Percentiles rank a stretch among this genome's conserved stretches.
Evolutionary conservation across 2,329 filamentous ascomycete species (phyloP).

Genomic region (Trichoderma pleuroti): DNA sequence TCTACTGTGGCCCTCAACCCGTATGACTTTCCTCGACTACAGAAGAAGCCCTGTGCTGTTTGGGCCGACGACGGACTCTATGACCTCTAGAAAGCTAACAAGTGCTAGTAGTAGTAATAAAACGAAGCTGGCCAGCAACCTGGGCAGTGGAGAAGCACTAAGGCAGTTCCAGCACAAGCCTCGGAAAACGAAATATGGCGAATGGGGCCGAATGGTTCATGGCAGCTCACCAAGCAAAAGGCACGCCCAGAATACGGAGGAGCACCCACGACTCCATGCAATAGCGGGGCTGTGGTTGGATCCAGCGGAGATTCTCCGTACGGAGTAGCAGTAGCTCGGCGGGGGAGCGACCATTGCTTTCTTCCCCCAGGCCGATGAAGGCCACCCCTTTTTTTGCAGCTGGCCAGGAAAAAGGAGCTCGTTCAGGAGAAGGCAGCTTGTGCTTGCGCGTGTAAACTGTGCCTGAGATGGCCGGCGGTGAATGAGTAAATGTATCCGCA

Average conservation of each 20-base stretch:
- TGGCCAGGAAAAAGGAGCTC: background rate
- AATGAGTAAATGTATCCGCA: background rate
- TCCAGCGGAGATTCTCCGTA: constrained; percentile 12
- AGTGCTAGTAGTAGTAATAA: constrained; percentile 12
- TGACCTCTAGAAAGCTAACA: background rate
- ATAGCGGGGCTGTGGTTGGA: background rate
- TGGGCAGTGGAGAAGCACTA: constrained; percentile 7
- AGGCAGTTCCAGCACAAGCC: constrained; percentile 6
- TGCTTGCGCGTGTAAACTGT: background rate
- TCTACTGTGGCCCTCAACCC: background rate
- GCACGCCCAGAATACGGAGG: background rate
- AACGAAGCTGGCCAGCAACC: background rate
- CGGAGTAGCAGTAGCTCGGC: constrained; percentile 1
- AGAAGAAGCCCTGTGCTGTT: background rate
- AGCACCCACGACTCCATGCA: background rate
- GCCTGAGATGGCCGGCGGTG: background rate
- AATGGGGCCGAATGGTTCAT: background rate
- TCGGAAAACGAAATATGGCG: background rate
- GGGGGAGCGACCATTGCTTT: constrained; percentile 2
- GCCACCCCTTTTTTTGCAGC: background rate
- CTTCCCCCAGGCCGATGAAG: background rate
- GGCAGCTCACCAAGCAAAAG: background rate
- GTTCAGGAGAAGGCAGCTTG: constrained; percentile 1
- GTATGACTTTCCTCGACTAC: background rate
- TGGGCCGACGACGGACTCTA: background rate